Base-by-base conservation (phyloP, 768 basidiomycete species). In the Trametes meyenii region DNA sequence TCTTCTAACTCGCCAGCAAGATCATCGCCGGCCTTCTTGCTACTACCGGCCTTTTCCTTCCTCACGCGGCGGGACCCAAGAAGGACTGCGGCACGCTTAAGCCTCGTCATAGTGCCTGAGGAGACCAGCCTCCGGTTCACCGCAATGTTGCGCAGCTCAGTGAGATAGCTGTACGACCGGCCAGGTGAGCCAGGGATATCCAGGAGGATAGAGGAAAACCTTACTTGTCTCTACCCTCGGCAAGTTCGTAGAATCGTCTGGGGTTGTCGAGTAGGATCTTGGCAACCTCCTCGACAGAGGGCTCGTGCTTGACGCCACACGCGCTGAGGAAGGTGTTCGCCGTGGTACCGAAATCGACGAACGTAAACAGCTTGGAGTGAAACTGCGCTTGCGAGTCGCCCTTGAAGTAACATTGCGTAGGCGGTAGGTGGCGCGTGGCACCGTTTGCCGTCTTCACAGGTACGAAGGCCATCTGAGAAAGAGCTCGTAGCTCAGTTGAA, bases 301-400 rank as follows among this genome's bases (percentile, higher is more conserved):
- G 96, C 69, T 94, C 92, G 44, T 83, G 86, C 69, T 87, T 89
- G 16, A 95, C 92, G 12, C 97, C 96, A 66, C 93, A 93, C 3
- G 90, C 88, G 55, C 81, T 83, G 46, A 99, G 78, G 75, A 99
- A 98, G 3, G 82, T 79, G 66, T 95, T 96, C 24, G 90, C 96
- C 5, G 80, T 76, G 1, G 81, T 70, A 2, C 95, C 96, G 70
- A 96, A 97, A 71, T 96, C 88, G 51, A 98, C 85, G 67, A 95
- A 97, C 36, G 84, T 81, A 69, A 98, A 97, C 1, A 96, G 75
- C 64, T 89, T 88, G 3, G 89, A 88, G 69, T 92, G 89, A 42
- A 94, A 85, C 38, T 82, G 79, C 24, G 82, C 81, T 24, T 79
- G 76, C 17, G 77, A 73, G 52, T 79, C 76, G 29, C 79, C 77